These are phyloP conservation scores for Erodium trifolium DNA, from an alignment of 441 rosid species.

Conservation along the genomic window DNA sequence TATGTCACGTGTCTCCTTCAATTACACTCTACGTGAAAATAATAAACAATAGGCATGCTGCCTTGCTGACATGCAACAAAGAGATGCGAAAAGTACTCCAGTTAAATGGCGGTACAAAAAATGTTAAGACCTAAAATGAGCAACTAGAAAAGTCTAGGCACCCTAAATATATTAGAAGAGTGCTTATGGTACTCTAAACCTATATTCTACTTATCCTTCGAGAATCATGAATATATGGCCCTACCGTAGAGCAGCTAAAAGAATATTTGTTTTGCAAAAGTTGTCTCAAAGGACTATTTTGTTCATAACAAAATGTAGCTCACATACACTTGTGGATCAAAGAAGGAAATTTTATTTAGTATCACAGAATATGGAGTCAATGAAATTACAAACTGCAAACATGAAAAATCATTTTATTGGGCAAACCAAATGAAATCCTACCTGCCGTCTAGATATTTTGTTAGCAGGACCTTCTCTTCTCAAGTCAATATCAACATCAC, in stretches of 20 bases:
- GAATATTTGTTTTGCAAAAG: background rate
- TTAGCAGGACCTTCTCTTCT: slow-evolving; percentile 19
- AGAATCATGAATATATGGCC: background rate
- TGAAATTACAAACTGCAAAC: slow-evolving; percentile 1
- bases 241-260: background rate
- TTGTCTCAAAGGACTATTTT: background rate
- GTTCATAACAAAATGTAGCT: background rate
- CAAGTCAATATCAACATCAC: slow-evolving; percentile 25
- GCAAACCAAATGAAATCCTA: background rate
- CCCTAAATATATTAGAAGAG: background rate
- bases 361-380: background rate
- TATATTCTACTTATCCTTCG: background rate
- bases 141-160: background rate
- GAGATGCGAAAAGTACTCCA: background rate
- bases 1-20: background rate
- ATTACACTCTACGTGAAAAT: background rate
- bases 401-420: background rate
- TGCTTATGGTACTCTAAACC: background rate
- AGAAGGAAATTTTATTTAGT: background rate
- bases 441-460: slow-evolving; percentile 26
- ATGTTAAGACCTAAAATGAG: background rate
- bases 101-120: background rate
- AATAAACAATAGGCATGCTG: background rate
- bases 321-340: background rate
- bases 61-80: background rate